These are phyloP conservation scores for Thelephora aurantiotincta DNA, from an alignment of 768 basidiomycete genomes.

Conservation along the genomic window DNA sequence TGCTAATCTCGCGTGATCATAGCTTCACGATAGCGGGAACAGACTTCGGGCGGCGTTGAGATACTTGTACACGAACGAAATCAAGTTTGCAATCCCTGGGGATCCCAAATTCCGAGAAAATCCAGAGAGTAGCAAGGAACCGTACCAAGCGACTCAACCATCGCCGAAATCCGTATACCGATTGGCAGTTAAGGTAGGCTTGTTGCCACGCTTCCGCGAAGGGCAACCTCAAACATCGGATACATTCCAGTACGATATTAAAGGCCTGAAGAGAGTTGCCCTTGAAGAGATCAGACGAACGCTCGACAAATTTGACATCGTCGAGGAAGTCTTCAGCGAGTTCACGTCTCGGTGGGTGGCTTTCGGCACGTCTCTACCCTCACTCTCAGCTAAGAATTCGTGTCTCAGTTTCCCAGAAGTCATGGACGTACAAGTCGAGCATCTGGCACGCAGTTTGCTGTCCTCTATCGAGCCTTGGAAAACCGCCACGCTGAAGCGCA, in stretches of 20 bases:
- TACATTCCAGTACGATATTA: slow-evolving; percentile 1
- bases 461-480: not conserved
- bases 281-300: not conserved
- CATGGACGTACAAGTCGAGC: not conserved
- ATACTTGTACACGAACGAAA: slow-evolving; percentile 8
- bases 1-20: slow-evolving; percentile 3
- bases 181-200: slow-evolving; percentile 5
- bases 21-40: slow-evolving; percentile 1
- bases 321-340: slow-evolving; percentile 2
- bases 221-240: not conserved
- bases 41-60: slow-evolving; percentile 10
- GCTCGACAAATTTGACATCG: slow-evolving; percentile 1
- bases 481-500: too few relatives aligned
- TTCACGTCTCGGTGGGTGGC: slow-evolving; percentile 4
- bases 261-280: not conserved
- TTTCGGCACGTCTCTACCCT: too few relatives aligned
- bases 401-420: not conserved
- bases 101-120: not conserved
- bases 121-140: not conserved
- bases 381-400: not conserved
- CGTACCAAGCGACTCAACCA: not conserved
- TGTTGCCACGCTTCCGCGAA: not conserved
- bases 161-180: slow-evolving; percentile 8
- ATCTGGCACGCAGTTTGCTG: not conserved
- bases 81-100: slow-evolving; percentile 6